phyloP scores from a whole-genome alignment of 2,329 filamentous ascomycete genomes.

The Camptophora hylomeconis region DNA sequence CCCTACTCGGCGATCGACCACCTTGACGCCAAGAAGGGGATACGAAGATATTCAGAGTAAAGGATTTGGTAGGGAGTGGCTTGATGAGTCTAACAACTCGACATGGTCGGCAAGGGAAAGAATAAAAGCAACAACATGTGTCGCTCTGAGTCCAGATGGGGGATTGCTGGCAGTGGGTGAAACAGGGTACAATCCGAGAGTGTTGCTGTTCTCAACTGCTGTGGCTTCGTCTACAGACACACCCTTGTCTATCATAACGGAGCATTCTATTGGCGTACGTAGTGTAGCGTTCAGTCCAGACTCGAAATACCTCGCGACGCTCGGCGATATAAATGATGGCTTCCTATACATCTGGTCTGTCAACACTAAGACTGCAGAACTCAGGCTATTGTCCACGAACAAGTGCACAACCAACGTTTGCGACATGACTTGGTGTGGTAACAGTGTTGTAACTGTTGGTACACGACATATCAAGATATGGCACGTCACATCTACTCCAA shows the following conservation, averaged over 20 bases:
- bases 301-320: conserved; percentile 71
- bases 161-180: conserved; percentile 85
- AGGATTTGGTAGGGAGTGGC: conserved; percentile 37
- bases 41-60: conserved; percentile 25
- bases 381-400: conserved; percentile 72
- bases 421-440: conserved; percentile 84
- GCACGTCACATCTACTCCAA: conserved; percentile 43
- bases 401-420: conserved; percentile 80
- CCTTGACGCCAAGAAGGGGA: conserved; percentile 36
- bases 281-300: conserved; percentile 83
- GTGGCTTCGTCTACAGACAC: conserved; percentile 65
- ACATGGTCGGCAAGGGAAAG: conserved; percentile 82
- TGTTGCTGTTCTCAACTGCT: conserved; percentile 73
- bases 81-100: conserved; percentile 50
- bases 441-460: conserved; percentile 69
- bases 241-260: conserved; percentile 72
- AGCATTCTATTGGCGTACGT: conserved; percentile 81
- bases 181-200: conserved; percentile 83
- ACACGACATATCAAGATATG: conserved; percentile 89
- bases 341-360: conserved; percentile 87
- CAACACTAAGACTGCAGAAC: conserved; percentile 66
- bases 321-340: conserved; percentile 82
- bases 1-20: conserved; percentile 44
- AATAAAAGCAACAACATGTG: conserved; percentile 85
- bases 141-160: conserved; percentile 77